These are phyloP conservation scores for Paramarasmius palmivorus DNA, from an alignment of 1,284 basidiomycete species.

Conservation along the genomic window DNA sequence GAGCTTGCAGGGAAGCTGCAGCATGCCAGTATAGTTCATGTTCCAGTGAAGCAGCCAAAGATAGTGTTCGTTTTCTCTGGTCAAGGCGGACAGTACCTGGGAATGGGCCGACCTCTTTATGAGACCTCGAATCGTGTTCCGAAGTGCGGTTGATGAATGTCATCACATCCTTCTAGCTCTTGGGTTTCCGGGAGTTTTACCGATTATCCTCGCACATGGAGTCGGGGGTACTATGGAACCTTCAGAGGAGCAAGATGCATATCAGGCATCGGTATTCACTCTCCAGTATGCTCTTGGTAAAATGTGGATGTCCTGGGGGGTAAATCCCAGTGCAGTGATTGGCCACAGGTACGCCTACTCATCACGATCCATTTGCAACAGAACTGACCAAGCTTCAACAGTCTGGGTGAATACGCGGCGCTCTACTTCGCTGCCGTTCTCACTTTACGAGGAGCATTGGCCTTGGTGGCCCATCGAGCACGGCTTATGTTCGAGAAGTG, in stretches of 20 bases:
- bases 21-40: constrained; percentile 22
- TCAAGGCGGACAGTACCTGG: constrained; percentile 64
- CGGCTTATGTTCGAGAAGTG: constrained; percentile 54
- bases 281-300: constrained; percentile 59
- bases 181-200: constrained; percentile 51
- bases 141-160: constrained; percentile 53
- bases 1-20: constrained; percentile 49
- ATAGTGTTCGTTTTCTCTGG: constrained; percentile 70
- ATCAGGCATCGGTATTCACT: constrained; percentile 57
- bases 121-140: constrained; percentile 44
- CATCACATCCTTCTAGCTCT: constrained; percentile 45
- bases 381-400: constrained; percentile 24
- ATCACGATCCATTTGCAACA: constrained; percentile 7
- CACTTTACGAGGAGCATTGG: constrained; percentile 52
- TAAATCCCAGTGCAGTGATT: constrained; percentile 53
- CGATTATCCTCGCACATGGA: constrained; percentile 35
- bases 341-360: constrained; percentile 59
- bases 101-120: constrained; percentile 64
- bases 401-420: constrained; percentile 72
- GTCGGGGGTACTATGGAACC: constrained; percentile 20
- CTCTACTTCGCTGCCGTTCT: constrained; percentile 58
- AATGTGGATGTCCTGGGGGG: constrained; percentile 67
- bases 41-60: not conserved
- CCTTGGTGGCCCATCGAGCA: constrained; percentile 57
- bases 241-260: constrained; percentile 39